These are phyloP conservation scores for Schizopora paradoxa DNA, from an alignment of 1,284 basidiomycete genomes.

Conservation along the genomic window DNA sequence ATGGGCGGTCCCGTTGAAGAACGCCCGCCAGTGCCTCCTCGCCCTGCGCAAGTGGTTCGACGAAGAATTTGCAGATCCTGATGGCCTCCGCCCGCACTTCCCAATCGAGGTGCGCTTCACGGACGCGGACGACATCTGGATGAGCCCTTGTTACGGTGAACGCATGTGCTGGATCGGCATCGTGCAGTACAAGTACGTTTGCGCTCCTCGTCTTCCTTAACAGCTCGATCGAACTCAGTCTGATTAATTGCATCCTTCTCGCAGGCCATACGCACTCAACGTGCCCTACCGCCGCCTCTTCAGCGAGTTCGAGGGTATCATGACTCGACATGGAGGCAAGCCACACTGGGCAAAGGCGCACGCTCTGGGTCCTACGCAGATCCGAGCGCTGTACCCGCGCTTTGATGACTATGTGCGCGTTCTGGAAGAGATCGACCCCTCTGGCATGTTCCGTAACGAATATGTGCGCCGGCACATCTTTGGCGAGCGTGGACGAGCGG, in stretches of 20 bases:
- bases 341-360: constrained; percentile 99
- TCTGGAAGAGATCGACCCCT: constrained; percentile 72
- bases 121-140: constrained; percentile 87
- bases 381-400: constrained; percentile 73
- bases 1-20: constrained; percentile 81
- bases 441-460: constrained; percentile 75
- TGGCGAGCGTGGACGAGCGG: constrained; percentile 40
- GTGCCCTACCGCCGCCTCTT: constrained; percentile 88
- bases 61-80: constrained; percentile 57
- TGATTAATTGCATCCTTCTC: constrained; percentile 13
- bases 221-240: constrained; percentile 8
- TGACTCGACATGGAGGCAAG: constrained; percentile 71
- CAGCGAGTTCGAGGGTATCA: constrained; percentile 71
- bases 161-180: constrained; percentile 94
- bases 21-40: constrained; percentile 60
- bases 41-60: constrained; percentile 77
- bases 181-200: constrained; percentile 86
- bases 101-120: constrained; percentile 93
- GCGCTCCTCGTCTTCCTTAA: constrained; percentile 1
- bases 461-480: constrained; percentile 75
- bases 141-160: constrained; percentile 81
- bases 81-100: constrained; percentile 85
- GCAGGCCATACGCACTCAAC: constrained; percentile 83
- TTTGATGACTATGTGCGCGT: constrained; percentile 79
- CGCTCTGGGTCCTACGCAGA: constrained; percentile 58